Evolutionary conservation across 768 basidiomycete genomes (phyloP).

Genomic region (Phallus indusiatus): DNA sequence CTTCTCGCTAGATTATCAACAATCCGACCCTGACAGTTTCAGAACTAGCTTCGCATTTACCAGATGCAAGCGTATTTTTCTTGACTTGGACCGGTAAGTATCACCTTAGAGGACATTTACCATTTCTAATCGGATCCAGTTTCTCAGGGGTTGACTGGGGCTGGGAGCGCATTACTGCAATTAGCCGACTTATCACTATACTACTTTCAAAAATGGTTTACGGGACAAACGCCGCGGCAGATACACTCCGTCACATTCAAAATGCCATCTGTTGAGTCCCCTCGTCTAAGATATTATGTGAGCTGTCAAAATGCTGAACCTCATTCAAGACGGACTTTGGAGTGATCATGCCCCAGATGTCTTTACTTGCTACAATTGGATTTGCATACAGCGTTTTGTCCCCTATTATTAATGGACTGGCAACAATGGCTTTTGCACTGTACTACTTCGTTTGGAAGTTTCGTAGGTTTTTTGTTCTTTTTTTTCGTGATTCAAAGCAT

Average conservation of each 20-base stretch:
- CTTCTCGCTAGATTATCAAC: constrained; percentile 35
- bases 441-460: constrained; percentile 56
- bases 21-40: constrained; percentile 35
- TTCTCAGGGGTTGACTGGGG: constrained; percentile 43
- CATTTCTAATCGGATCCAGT: constrained; percentile 19
- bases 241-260: constrained; percentile 43
- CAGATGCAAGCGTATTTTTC: constrained; percentile 52
- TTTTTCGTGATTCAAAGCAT: not conserved
- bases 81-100: constrained; percentile 45
- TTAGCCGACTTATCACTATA: constrained; percentile 44
- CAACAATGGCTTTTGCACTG: constrained; percentile 47
- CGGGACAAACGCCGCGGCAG: constrained; percentile 59
- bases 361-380: constrained; percentile 41
- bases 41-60: constrained; percentile 39
- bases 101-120: not conserved
- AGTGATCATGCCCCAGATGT: constrained; percentile 37
- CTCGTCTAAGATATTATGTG: not conserved
- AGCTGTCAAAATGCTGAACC: not conserved
- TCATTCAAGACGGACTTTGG: constrained; percentile 38
- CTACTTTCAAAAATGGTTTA: constrained; percentile 53
- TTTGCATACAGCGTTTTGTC: constrained; percentile 55
- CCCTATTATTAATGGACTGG: constrained; percentile 58
- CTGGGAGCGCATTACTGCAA: constrained; percentile 45
- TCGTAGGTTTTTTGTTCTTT: constrained; percentile 25
- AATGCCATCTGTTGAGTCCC: constrained; percentile 38